Evolutionary conservation across 352 stramenopile species (phyloP), one percentile per base, ranked within the genome.

Genomic region (Phytophthora pseudosyringae): DNA sequence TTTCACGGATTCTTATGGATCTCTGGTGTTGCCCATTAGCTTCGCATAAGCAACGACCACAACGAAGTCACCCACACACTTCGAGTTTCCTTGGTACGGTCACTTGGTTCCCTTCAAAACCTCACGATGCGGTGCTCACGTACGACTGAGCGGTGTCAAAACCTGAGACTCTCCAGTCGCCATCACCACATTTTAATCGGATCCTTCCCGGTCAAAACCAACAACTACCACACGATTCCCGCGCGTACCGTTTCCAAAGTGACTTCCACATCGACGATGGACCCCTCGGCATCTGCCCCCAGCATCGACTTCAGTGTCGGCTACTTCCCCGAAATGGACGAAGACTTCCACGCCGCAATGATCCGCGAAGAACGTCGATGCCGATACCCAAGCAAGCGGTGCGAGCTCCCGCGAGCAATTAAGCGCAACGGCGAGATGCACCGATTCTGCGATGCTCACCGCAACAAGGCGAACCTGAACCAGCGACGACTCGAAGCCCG

Each of bases 381-480:
- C 36, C 46, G 59, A 21, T 81, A 85, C 35, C 58, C 67, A 15
- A 78, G 72, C 51, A 84, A 81, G 35, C 59, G 58, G 2, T 87
- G 78, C 25, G 53, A 67, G 26, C 61, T 78, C 11, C 62, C 60
- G 4, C 75, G 75, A 26, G 73, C 63, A 0, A 50, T 81, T 40
- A 85, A 87, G 36, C 66, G 68, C 39, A 72, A 75, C 29, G 75
- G 75, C 1, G 58, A 78, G 6, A 69, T 82, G 52, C 80, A 89
- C 43, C 61, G 71, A 3, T 73, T 85, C 31, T 89, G 80, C 35
- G 59, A 80, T 16, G 47, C 60, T 38, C 80, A 89, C 51, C 75
- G 80, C 5, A 52, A 64, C 21, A 74, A 76, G 52, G 75, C 78
- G 11, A 89, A 89, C 50, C 33, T 69, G 10, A 86, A 88, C 61